Percentiles rank a stretch among this genome's conserved stretches.
phyloP scores from a whole-genome alignment of 257 asterid genomes.

The Gynochthodes officinalis region DNA sequence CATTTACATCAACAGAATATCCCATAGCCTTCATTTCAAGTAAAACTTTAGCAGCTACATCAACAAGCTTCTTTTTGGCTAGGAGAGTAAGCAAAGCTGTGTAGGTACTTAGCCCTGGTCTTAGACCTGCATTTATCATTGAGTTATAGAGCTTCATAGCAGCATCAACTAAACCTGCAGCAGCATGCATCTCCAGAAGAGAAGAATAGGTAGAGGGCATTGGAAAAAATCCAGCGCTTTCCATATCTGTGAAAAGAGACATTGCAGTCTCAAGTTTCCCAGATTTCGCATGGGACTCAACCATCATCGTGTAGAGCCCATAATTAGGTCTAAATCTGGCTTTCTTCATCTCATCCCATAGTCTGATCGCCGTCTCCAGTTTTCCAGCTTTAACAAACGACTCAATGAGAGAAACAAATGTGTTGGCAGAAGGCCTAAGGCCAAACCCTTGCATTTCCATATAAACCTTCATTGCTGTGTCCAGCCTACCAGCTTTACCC shows the following conservation, averaged over 20 bases:
- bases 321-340: conserved; percentile 88
- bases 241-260: conserved; percentile 92
- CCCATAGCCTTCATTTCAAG: conserved; percentile 99
- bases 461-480: conserved; percentile 78
- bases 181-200: conserved; percentile 92
- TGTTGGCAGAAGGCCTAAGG: conserved; percentile 79
- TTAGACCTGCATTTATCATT: conserved; percentile 84
- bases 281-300: conserved; percentile 94
- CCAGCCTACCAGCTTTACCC: conserved; percentile 70
- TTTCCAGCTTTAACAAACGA: conserved; percentile 92
- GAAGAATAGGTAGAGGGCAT: conserved; percentile 94
- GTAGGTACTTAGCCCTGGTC: conserved; percentile 86
- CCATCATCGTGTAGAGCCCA: conserved; percentile 82
- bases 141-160: conserved; percentile 95
- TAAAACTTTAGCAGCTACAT: conserved; percentile 89
- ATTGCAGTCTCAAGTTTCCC: conserved; percentile 92
- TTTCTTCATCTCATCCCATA: conserved; percentile 97
- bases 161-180: conserved; percentile 83
- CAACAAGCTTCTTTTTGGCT: conserved; percentile 91
- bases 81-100: conserved; percentile 66
- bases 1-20: conserved; percentile 89
- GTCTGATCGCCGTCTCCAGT: conserved; percentile 65
- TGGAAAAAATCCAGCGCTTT: conserved; percentile 87
- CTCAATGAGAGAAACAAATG: conserved; percentile 77
- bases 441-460: conserved; percentile 92